A percentile compares a stretch with the other conserved stretches of the same genome.
Conservation (phyloP, 495 filamentous ascomycete species). For the Xylaria castorea region DNA sequence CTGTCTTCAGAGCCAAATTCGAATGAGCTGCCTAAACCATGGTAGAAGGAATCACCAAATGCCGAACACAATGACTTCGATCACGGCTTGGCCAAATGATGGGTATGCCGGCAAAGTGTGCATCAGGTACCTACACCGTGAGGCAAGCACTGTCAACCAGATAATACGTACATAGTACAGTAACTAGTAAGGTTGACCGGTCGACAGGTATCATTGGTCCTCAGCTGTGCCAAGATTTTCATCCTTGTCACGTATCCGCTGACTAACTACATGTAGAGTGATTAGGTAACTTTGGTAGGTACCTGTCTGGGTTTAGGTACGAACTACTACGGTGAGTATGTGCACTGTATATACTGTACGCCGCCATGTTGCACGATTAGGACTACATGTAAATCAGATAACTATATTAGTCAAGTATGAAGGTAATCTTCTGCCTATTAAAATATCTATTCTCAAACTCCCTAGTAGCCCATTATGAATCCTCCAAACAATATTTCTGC, state of each 20-base stretch:
- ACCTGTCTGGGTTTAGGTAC: background rate
- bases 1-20: background rate
- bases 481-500: background rate
- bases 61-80: background rate
- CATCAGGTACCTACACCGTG: background rate
- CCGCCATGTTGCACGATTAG: background rate
- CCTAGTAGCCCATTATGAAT: too few species aligned
- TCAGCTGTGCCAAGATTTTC: constrained; percentile 7
- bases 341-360: constrained; percentile 1
- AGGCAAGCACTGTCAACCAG: background rate
- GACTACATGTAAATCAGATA: background rate
- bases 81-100: background rate
- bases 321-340: background rate
- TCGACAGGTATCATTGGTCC: background rate
- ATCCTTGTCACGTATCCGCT: background rate
- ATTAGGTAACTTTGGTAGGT: too few species aligned
- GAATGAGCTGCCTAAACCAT: background rate
- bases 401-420: background rate
- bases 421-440: background rate
- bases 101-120: background rate
- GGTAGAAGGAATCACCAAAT: background rate
- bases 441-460: too few species aligned
- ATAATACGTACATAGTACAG: background rate
- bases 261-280: too few species aligned
- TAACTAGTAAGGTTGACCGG: background rate